Evolutionary conservation across 2,329 filamentous ascomycete species (phyloP), one percentile per base, ranked within the genome.

Genomic region (Trichoderma sp.): DNA sequence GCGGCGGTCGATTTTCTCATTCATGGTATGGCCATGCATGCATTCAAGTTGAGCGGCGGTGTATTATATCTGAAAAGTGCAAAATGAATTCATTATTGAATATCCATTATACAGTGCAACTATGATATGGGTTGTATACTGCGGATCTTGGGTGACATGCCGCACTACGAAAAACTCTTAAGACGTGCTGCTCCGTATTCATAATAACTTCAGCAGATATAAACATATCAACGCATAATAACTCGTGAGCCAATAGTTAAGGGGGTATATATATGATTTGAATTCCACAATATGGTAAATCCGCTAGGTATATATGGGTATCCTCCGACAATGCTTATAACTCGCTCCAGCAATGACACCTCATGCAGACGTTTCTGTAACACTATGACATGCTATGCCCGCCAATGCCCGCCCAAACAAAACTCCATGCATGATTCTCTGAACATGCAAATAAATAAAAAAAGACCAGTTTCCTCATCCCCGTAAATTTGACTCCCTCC

Each of bases 271-370:
- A 45, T 65, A 50, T 69, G 64, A 76, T 62, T 69, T 76, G 56
- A 41, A 65, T 73, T 73, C 75, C 59, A 67, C 50, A 63, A 69
- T 35, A 45, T 59, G 53, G 53, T 75, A 69, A 75, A 68, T 31
- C 64, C 53, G 62, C 71, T 75, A 79, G 78, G 74, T 76, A 81
- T 81, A 68, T 74, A 81, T 77, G 80, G 81, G 81, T 82, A 82
- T 82, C 81, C 78, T 78, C 77, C 81, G 78, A 80, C 76, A 75
- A 79, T 60, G 74, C 78, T 77, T 78, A 76, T 77, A 79, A 69
- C 80, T 79, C 77, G 79, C 79, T 77, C 76, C 76, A 60, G 79
- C 75, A 76, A 77, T 75, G 75, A 71, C 73, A 68, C 65, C 63
- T 76, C 75, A 71, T 76, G 75, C 60, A 76, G 64, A 75, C 72